Base-by-base conservation (phyloP, 768 basidiomycete genomes). In the Hericium coralloides region DNA sequence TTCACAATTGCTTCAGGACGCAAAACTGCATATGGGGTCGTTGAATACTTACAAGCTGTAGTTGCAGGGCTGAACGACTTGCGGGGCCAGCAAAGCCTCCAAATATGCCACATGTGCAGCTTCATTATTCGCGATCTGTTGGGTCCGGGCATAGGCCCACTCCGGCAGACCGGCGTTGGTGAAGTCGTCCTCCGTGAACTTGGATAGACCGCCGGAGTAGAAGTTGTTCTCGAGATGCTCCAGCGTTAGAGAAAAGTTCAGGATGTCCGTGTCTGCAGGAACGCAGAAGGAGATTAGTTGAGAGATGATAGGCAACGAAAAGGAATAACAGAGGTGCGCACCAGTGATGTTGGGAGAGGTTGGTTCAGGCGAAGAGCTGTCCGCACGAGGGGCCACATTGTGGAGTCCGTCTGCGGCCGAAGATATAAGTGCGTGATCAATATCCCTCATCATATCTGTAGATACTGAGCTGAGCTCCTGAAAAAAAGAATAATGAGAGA, bases 101-200 rank as follows among this genome's bases (percentile, higher is more conserved):
- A 87, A 71, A 65, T 80, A 75, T 5, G 72, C 63, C 58, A 83
- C 81, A 69, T 88, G 86, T 10, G 69, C 67, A 23, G 66, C 65
- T 64, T 86, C 83, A 66, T 87, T 83, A 36, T 72, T 67, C 22
- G 68, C 67, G 55, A 87, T 80, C 65, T 87, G 75, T 18, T 68
- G 60, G 60, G 81, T 75, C 14, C 80, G 75, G 2, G 69, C 75
- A 52, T 77, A 73, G 50, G 79, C 78, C 73, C 75, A 80, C 52
- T 69, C 48, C 50, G 73, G 71, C 63, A 78, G 80, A 2, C 79
- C 83, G n/a, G 74, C 75, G 6, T 69, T 63, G 36, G 62, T 61
- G 68, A 83, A 86, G 51, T 72, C 78, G 18, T 73, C 59, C 8
- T 68, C 66, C 54, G 73, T 66, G 69, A 77, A 82, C 52, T 76